Evolutionary conservation across 1,139 yeast genomes (phyloP).

Genomic region (Debaryomyces psychrophilus): DNA sequence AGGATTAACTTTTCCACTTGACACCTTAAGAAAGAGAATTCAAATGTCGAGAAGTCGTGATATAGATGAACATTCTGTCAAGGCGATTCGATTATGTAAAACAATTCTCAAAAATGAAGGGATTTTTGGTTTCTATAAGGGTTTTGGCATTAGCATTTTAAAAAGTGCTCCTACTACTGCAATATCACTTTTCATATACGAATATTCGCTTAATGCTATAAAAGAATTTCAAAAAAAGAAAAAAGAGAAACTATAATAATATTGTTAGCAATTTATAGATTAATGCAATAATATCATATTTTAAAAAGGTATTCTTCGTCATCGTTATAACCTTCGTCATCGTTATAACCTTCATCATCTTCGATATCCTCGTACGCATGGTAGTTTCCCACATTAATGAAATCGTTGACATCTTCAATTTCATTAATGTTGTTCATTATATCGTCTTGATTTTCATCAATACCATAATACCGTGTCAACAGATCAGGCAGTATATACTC

Average conservation of each 20-base stretch:
- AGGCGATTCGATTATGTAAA: slow-evolving; percentile 23
- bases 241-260: slow-evolving; percentile 5
- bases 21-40: slow-evolving; percentile 75
- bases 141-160: slow-evolving; percentile 65
- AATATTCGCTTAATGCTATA: slow-evolving; percentile 33
- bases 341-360: slow-evolving; percentile 17
- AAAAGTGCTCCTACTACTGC: slow-evolving; percentile 88
- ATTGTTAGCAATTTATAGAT: slow-evolving; percentile 1
- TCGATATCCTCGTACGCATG: slow-evolving; percentile 22
- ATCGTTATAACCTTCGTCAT: slow-evolving; percentile 23
- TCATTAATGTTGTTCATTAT: slow-evolving; percentile 20
- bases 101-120: slow-evolving; percentile 60
- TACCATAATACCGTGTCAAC: slow-evolving; percentile 37
- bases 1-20: slow-evolving; percentile 79
- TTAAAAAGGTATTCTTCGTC: slow-evolving; percentile 42
- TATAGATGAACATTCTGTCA: slow-evolving; percentile 14
- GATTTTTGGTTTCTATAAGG: slow-evolving; percentile 68
- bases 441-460: slow-evolving; percentile 24
- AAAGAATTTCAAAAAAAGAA: slow-evolving; percentile 7
- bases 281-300: slow-evolving; percentile 14
- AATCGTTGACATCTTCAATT: slow-evolving; percentile 26
- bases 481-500: slow-evolving; percentile 50
- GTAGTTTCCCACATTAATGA: slow-evolving; percentile 25
- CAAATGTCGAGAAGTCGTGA: slow-evolving; percentile 54
- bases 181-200: slow-evolving; percentile 73